Evolutionary conservation across 768 basidiomycete species (phyloP).

Genomic region (Auriculariales sp.): DNA sequence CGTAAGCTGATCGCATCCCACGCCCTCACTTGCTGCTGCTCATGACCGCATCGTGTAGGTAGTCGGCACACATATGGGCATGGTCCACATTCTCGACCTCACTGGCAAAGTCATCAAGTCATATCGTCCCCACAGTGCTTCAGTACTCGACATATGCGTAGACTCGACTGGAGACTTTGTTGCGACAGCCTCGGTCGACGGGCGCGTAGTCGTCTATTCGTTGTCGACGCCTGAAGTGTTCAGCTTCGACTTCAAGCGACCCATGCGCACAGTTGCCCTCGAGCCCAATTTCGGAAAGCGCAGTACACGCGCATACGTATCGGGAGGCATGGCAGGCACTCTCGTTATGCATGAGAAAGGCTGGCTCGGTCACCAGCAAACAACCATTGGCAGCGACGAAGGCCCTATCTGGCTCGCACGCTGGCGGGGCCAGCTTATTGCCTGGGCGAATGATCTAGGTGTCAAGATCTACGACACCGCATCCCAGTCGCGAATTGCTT

Average conservation of each 20-base stretch:
- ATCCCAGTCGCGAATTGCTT: constrained; percentile 65
- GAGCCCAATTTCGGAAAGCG: constrained; percentile 83
- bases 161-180: constrained; percentile 81
- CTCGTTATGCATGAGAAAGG: constrained; percentile 87
- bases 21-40: neutral
- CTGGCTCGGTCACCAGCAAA: constrained; percentile 92
- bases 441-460: constrained; percentile 92
- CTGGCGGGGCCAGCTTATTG: constrained; percentile 78
- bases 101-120: constrained; percentile 74
- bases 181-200: constrained; percentile 86
- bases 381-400: constrained; percentile 65
- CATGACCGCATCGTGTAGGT: constrained; percentile 32
- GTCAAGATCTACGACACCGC: constrained; percentile 85
- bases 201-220: constrained; percentile 39
- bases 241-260: constrained; percentile 80
- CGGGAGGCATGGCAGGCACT: constrained; percentile 82
- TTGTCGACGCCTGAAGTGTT: constrained; percentile 67
- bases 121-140: constrained; percentile 80
- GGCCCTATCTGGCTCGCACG: constrained; percentile 88
- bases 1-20: constrained; percentile 25
- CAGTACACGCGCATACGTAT: constrained; percentile 65
- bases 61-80: constrained; percentile 85
- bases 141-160: constrained; percentile 71
- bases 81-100: constrained; percentile 73
- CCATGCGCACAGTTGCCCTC: constrained; percentile 77